A percentile compares a stretch with the other conserved stretches of the same genome.
Evolutionary conservation across 139 green algal species (phyloP).

Genomic region (Asterochloris sp.): DNA sequence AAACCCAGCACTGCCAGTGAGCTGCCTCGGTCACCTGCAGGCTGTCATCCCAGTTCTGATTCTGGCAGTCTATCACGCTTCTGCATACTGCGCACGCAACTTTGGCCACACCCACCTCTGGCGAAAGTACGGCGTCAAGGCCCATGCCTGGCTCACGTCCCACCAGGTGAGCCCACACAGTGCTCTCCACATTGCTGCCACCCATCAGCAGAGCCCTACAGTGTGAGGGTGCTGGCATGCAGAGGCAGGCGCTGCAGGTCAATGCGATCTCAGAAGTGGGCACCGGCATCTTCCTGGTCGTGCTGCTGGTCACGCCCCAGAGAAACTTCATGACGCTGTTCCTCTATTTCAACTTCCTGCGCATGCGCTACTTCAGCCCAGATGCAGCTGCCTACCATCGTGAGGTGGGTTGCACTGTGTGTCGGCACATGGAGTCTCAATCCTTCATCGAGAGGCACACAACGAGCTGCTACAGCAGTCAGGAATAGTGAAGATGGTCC

Average conservation of each 20-base stretch:
- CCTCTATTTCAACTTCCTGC: constrained; percentile 32
- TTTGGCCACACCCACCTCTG: constrained; percentile 13
- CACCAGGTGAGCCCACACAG: constrained; percentile 7
- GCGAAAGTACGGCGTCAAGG: constrained; percentile 14
- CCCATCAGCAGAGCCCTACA: neutral
- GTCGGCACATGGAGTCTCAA: neutral
- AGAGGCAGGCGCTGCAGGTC: constrained; percentile 21
- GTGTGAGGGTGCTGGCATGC: neutral
- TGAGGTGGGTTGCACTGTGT: constrained; percentile 12
- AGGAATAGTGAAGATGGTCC: neutral
- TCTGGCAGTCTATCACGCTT: constrained; percentile 29
- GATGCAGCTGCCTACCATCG: constrained; percentile 22
- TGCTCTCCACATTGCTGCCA: neutral
- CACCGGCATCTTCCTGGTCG: constrained; percentile 24
- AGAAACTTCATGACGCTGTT: constrained; percentile 27
- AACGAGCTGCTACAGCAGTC: neutral
- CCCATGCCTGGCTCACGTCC: constrained; percentile 3
- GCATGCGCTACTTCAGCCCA: constrained; percentile 23
- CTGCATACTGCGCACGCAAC: constrained; percentile 11
- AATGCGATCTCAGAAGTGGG: constrained; percentile 36
- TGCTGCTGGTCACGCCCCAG: constrained; percentile 10
- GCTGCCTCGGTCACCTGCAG: neutral
- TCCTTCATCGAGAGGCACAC: neutral
- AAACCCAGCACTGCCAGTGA: neutral
- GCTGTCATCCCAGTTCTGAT: constrained; percentile 21